Base-by-base conservation (phyloP, 768 basidiomycete genomes). In the Phlebiopsis gigantea region DNA sequence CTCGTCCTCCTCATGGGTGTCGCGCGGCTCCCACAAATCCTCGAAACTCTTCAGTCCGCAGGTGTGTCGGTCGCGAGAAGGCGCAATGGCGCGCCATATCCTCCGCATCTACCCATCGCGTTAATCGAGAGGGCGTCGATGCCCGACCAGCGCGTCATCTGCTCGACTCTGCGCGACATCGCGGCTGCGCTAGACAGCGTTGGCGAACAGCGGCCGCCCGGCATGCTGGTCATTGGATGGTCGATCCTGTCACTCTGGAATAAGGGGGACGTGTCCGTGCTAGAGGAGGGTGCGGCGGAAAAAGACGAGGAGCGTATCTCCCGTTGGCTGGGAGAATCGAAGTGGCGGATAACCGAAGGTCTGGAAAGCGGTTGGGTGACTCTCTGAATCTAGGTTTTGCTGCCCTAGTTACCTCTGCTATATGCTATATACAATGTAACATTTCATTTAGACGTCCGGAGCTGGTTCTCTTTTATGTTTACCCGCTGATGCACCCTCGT, bases 211-310 rank as follows among this genome's bases (percentile, higher is more conserved):
- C 74, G 95, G 31, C 93, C 95, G 17, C 97, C 97, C 0, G 97
- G 94, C 8, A 94, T 99, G 90, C 88, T 98, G 68, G 79, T 98
- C 28, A 78, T 99, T 62, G 97, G 97, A 1, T 99, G 95, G 95
- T 79, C 87, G 2, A 88, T 89, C 9, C 68, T 93, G 60, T 85
- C 88, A 39, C 71, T 98, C 45, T 85, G 88, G 69, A 85, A 81
- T 0, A 65, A 71, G 53, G 92, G 93, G 0, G 84, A 93, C 62
- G 77, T 88, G 22, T 75, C 74, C 9, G 80, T 95, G 2, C 73
- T 97, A 47, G 87, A 90, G 58, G 81, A 82, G 4, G 77, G 70
- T 4, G 79, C 70, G 0, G 76, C 72, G 29, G 56, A 59, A 22
- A 63, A 71, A 30, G 75, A 78, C 56, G 68, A 68, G 12, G 83